Base-by-base conservation (phyloP, 2,329 filamentous ascomycete species). In the Neonectria coccinea region DNA sequence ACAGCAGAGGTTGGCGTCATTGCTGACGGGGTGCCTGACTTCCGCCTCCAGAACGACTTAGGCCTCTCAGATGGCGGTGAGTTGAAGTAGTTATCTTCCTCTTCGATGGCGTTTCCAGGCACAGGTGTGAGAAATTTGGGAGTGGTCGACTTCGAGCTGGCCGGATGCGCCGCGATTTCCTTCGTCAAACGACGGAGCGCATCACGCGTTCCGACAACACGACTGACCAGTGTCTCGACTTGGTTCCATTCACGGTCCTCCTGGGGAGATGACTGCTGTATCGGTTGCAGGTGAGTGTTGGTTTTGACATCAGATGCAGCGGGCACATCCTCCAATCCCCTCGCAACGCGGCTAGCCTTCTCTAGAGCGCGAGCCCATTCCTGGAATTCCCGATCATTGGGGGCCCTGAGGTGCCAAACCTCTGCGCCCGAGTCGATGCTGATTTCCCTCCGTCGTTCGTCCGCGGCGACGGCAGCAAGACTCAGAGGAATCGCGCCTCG, bases 341-440 rank as follows among this genome's bases (percentile, higher is more conserved):
- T 81, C 12, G 89, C 86, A 65, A 87, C 82, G 64, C 91, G 87
- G 67, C 93, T 92, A 5, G 95, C 94, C 68, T 88, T 90, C 78
- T 97, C 94, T 55, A 99, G 82, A 1, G 94, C 95, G 51, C 87
- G 86, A 52, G 91, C 93, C 96, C 96, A 99, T 18, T 92, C 91
- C 51, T 88, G 86, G 76, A 97, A 99, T 67, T 98, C 95, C 68
- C 91, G 91, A 54, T 89, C 87, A 71, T 92, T 97, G 54, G 87
- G 88, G 3, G 96, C 93, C 73, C 90, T 91, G 31, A 99, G 83
- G 80, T 98, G 96, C 96, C 96, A 99, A 27, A 99, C 89, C 79
- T 99, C 96, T 2, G 96, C 94, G 1, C 96, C 96, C 0, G 96
- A 98, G 77, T 99, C 96, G 62, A 99, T 96, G 45, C 92, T 97